Percentiles rank a stretch among this genome's conserved stretches.
These are phyloP conservation scores for Termitomyces heimii DNA, from an alignment of 768 basidiomycete species.

Conservation along the genomic window DNA sequence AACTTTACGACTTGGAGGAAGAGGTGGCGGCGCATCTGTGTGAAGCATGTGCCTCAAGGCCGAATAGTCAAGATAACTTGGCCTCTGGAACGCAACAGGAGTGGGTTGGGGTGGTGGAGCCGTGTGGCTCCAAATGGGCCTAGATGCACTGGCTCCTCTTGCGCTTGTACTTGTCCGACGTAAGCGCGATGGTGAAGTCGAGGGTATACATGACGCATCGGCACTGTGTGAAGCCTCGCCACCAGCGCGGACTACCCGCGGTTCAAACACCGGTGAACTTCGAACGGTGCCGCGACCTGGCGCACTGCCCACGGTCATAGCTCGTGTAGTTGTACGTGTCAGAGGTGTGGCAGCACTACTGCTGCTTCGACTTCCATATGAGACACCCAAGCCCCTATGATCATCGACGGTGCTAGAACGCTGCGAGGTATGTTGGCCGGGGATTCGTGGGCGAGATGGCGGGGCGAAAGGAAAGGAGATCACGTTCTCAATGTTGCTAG, in stretches of 20 bases:
- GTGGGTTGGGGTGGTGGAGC: slow-evolving; percentile 23
- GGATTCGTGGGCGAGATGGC: slow-evolving; percentile 34
- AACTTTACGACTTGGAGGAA: slow-evolving; percentile 32
- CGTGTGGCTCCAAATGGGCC: slow-evolving; percentile 22
- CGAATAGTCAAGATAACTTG: slow-evolving; percentile 73
- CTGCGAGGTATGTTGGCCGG: slow-evolving; percentile 24
- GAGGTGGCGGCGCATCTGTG: slow-evolving; percentile 38
- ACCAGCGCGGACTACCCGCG: slow-evolving; percentile 62
- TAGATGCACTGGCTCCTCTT: slow-evolving; percentile 23
- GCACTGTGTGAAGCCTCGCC: slow-evolving; percentile 27
- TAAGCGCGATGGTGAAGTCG: slow-evolving; percentile 37
- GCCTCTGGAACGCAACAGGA: slow-evolving; percentile 49
- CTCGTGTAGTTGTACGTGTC: slow-evolving; percentile 36
- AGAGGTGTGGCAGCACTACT: slow-evolving; percentile 23
- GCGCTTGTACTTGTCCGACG: slow-evolving; percentile 34
- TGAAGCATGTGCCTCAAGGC: slow-evolving; percentile 66
- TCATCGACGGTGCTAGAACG: slow-evolving; percentile 25
- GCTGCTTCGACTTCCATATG: slow-evolving; percentile 29
- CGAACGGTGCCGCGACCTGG: slow-evolving; percentile 27
- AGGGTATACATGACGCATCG: slow-evolving; percentile 41
- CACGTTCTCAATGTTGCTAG: slow-evolving; percentile 58
- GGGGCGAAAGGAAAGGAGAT: slow-evolving; percentile 55
- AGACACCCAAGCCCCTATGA: slow-evolving; percentile 28
- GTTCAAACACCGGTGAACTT: slow-evolving; percentile 42
- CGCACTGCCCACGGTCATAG: slow-evolving; percentile 30